phyloP scores from a whole-genome alignment of 177 flowering plant genomes.

The Vitis hybrid region DNA sequence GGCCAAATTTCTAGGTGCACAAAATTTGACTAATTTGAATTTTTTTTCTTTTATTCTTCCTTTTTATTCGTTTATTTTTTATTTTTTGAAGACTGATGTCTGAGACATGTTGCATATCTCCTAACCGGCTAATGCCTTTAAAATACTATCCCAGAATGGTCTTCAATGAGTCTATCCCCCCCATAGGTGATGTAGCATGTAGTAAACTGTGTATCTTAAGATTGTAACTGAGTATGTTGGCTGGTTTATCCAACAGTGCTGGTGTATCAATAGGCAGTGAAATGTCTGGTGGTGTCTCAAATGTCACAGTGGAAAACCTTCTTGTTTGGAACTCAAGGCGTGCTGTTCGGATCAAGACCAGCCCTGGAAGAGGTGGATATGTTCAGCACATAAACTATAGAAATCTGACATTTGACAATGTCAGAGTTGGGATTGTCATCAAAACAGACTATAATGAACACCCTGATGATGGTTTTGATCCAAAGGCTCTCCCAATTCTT shows the following conservation, averaged over 20 bases:
- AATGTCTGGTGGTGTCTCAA: slow-evolving; percentile 97
- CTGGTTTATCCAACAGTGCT: slow-evolving; percentile 57
- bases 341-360: slow-evolving; percentile 90
- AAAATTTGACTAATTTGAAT: too few species aligned
- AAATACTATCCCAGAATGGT: too few species aligned
- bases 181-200: neutral
- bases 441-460: slow-evolving; percentile 97
- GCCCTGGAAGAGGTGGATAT: slow-evolving; percentile 88
- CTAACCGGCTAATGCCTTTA: too few species aligned
- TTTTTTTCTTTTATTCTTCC: too few species aligned
- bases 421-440: slow-evolving; percentile 86
- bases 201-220: neutral
- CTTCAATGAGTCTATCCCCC: neutral
- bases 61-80: too few species aligned
- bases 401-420: slow-evolving; percentile 73
- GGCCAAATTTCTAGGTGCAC: too few species aligned
- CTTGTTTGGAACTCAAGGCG: slow-evolving; percentile 84
- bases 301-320: slow-evolving; percentile 81
- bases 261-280: slow-evolving; percentile 98
- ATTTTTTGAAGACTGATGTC: too few species aligned
- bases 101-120: too few species aligned
- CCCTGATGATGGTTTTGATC: slow-evolving; percentile 76
- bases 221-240: slow-evolving; percentile 9
- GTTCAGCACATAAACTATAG: slow-evolving; percentile 67
- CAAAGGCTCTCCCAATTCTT: slow-evolving; percentile 65